Conservation (phyloP, 2,329 filamentous ascomycete genomes). For the Bipolaris victoriae region DNA sequence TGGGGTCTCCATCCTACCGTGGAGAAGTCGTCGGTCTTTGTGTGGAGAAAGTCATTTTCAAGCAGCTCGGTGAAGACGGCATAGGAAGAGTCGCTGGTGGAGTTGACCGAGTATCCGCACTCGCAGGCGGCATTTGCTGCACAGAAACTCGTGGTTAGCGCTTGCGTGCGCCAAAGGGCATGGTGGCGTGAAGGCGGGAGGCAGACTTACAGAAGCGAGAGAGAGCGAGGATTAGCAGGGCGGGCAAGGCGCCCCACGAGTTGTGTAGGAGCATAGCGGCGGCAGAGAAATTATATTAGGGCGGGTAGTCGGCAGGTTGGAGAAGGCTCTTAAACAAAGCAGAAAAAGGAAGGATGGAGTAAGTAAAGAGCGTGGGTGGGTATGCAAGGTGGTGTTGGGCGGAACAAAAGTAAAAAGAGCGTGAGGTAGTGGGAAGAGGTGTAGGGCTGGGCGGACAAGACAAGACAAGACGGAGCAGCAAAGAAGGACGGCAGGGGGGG, state of each 20-base stretch:
- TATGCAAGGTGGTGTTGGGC: slow-evolving; percentile 9
- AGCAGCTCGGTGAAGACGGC: slow-evolving; percentile 71
- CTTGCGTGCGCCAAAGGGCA: neutral
- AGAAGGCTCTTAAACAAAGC: slow-evolving; percentile 2
- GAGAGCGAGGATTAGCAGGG: slow-evolving; percentile 38
- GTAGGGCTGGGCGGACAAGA: neutral
- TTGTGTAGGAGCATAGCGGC: slow-evolving; percentile 26
- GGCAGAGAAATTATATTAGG: slow-evolving; percentile 19
- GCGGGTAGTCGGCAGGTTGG: slow-evolving; percentile 29
- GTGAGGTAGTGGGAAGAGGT: neutral
- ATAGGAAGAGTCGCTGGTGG: slow-evolving; percentile 49
- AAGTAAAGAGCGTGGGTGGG: slow-evolving; percentile 19
- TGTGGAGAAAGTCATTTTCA: slow-evolving; percentile 73
- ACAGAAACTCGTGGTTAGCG: neutral
- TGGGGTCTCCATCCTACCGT: slow-evolving; percentile 67
- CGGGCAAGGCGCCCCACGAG: slow-evolving; percentile 34
- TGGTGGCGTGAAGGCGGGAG: neutral
- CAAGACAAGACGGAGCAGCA: neutral
- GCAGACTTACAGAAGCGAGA: slow-evolving; percentile 40
- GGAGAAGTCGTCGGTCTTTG: slow-evolving; percentile 56
- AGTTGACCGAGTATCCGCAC: slow-evolving; percentile 71
- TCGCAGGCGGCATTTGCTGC: slow-evolving; percentile 63
- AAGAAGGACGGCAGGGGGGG: neutral
- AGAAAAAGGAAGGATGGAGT: slow-evolving; percentile 19
- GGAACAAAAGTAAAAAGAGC: slow-evolving; percentile 15